Percentiles rank a stretch among this genome's conserved stretches.
phyloP scores from a whole-genome alignment of 345 rosid genomes.

The Brassica nigra region DNA sequence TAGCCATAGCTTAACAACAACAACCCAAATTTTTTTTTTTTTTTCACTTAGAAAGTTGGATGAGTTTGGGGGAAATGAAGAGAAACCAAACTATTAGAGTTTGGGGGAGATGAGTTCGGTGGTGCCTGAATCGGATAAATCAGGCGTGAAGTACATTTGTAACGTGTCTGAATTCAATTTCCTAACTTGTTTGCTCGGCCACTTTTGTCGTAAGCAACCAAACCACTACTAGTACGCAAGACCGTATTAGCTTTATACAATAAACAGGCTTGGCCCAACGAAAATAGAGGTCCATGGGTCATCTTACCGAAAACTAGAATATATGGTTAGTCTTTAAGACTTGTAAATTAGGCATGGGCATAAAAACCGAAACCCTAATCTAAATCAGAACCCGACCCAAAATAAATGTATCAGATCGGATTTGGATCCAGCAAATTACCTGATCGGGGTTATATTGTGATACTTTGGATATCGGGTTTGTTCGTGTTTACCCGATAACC shows the following conservation, averaged over 20 bases:
- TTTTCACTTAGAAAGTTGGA: background rate
- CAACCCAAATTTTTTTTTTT: background rate
- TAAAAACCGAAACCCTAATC: background rate
- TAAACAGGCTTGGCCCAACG: background rate
- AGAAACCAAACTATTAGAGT: background rate
- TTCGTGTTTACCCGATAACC: background rate
- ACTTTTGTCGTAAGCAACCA: background rate
- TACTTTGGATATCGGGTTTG: background rate
- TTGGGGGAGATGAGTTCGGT: no score
- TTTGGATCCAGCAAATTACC: no score
- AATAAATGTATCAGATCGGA: background rate
- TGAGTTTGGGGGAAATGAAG: background rate
- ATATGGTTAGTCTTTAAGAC: background rate
- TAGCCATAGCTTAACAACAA: constrained; percentile 52
- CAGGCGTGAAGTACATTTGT: background rate
- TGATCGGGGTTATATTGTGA: background rate
- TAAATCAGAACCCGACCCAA: background rate
- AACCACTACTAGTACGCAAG: background rate
- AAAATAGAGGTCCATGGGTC: background rate
- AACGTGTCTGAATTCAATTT: background rate
- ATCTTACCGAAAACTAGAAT: background rate
- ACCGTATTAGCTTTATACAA: background rate
- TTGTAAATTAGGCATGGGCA: no score
- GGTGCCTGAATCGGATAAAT: constrained; percentile 1
- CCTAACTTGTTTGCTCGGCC: constrained; percentile 6